Evolutionary conservation across 2,329 filamentous ascomycete genomes (phyloP), one percentile per base, ranked within the genome.

Genomic region (Fusarium falciforme): DNA sequence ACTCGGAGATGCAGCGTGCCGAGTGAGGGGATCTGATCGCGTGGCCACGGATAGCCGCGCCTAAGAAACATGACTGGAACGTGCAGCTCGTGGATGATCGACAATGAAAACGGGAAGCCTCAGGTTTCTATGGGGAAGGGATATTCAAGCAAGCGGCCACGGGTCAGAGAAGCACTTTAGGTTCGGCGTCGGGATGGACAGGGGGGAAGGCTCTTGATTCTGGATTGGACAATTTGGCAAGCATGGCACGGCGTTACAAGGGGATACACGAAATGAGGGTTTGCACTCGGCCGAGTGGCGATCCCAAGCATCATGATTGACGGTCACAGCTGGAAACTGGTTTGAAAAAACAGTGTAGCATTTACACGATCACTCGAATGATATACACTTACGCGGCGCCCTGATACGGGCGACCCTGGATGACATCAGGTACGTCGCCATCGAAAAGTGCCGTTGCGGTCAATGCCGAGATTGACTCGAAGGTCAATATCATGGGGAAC

Each of bases 161-260:
- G n/a, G 36, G 25, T 36, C 31, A 61, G 36, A 64, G 58, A 42
- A 68, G 69, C 57, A 27, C 16, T 66, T 73, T 58, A 49, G 60
- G 54, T 55, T 71, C 33, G 74, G 76, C 73, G 75, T 77, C 70
- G 55, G 62, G 58, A 49, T 42, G 55, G 49, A 65, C 42, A 66
- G 44, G 61, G 58, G 66, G 58, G 66, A 35, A 27, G 36, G 63
- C 16, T 64, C 64, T 63, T 36, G n/a, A 38, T 55, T 71, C 64
- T 52, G 59, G 66, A 61, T 59, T 71, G 68, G 59, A 59, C 47
- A 71, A 61, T 61, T 47, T 70, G 63, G 63, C 66, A 55, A 71
- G 75, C 75, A 77, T 79, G 68, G 72, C 61, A 71, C 40, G 77
- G 77, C 77, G 77, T 79, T 79, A 63, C 63, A 40, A 65, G 61